Base-by-base conservation (phyloP, 805 yeast species). In the Dipodascopsis uninucleata region DNA sequence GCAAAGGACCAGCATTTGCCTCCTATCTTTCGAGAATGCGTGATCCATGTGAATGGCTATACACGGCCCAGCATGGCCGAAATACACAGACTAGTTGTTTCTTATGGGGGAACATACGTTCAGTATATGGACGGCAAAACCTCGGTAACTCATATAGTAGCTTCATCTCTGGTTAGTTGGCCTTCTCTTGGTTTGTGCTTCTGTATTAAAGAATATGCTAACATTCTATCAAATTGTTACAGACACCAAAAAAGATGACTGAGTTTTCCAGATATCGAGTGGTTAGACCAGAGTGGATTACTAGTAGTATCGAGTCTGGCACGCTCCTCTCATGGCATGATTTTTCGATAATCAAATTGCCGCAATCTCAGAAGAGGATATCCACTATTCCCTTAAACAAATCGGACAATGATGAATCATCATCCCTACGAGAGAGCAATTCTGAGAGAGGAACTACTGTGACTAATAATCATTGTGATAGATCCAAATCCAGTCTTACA, bases 41-140 rank as follows among this genome's bases (percentile, higher is more conserved):
- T 70, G 1, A 71, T 90, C 3, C 80, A 83, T 61, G 87, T 90
- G n/a, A 89, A 88, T 58, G 98, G 98, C 1, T 79, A 83, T 58
- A 90, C 97, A 0, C 67, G 65, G 2, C 97, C 97, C 0, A 78
- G 89, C n/a, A 74, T 87, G 12, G 66, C 75, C 32, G 82, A 78
- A 48, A 66, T 93, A 24, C 90, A 85, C 57, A 74, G 80, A 43
- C 56, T 86, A 54, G 79, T 90, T 2, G 76, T 85, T 1, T 55
- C 78, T 7, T 75, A 89, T 63, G 97, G 97, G 0, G 98, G 98
- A 0, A 71, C 67, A 40, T 85, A 84, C 50, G 59, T 82, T 18
- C 82, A 82, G 50, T 80, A 77, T 63, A 63, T 90, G 32, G 71
- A 77, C 3, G 79, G 82, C 4, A 89, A 89, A 60, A 74, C 82